phyloP scores from a whole-genome alignment of 805 yeast genomes.

The Metschnikowia corniflorae region DNA sequence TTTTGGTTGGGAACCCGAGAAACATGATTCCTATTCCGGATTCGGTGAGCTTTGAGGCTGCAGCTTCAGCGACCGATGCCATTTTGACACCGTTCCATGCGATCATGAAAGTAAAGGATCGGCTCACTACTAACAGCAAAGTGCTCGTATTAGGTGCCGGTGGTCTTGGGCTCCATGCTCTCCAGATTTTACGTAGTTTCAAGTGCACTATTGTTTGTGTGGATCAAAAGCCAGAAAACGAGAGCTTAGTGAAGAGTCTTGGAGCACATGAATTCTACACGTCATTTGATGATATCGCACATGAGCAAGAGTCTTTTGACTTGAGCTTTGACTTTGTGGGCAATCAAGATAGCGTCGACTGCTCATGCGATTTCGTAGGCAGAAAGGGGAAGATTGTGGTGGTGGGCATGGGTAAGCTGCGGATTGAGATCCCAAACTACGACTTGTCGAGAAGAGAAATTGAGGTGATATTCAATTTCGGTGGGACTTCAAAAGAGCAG shows the following conservation, averaged over 20 bases:
- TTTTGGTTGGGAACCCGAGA: slow-evolving; percentile 33
- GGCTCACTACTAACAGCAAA: slow-evolving; percentile 31
- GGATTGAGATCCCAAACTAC: slow-evolving; percentile 29
- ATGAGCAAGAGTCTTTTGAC: slow-evolving; percentile 35
- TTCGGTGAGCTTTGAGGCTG: slow-evolving; percentile 34
- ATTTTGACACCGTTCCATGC: slow-evolving; percentile 43
- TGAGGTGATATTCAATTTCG: slow-evolving; percentile 37
- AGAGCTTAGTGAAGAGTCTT: slow-evolving; percentile 23
- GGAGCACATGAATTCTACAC: slow-evolving; percentile 45
- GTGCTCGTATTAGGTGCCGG: slow-evolving; percentile 41
- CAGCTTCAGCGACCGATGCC: slow-evolving; percentile 42
- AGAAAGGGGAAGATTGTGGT: slow-evolving; percentile 37
- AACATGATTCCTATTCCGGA: slow-evolving; percentile 39
- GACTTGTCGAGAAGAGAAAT: slow-evolving; percentile 41
- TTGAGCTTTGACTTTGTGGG: slow-evolving; percentile 37
- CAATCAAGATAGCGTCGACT: slow-evolving; percentile 25
- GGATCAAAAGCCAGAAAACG: slow-evolving; percentile 22
- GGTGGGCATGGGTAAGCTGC: slow-evolving; percentile 41
- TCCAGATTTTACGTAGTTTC: slow-evolving; percentile 35
- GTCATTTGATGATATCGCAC: slow-evolving; percentile 23
- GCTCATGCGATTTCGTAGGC: slow-evolving; percentile 29
- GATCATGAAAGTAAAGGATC: slow-evolving; percentile 30
- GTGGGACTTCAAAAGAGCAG: slow-evolving; percentile 45
- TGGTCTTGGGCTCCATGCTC: slow-evolving; percentile 41
- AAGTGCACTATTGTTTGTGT: slow-evolving; percentile 33